Evolutionary conservation across 192 early-diverging fungal genomes (phyloP).

Genomic region (Chytriomyces confervae): DNA sequence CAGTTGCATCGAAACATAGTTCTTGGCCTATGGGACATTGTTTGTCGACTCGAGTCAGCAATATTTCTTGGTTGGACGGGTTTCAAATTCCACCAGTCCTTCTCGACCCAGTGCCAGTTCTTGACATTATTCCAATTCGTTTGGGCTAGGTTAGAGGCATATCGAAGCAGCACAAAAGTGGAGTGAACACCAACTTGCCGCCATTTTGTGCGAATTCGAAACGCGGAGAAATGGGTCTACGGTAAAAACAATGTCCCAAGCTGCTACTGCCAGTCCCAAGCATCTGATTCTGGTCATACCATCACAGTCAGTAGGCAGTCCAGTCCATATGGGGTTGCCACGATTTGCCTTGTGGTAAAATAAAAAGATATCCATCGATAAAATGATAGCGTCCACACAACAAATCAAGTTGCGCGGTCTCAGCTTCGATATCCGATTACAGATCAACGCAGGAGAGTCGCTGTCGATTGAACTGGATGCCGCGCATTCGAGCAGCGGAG

Average conservation of each 20-base stretch:
- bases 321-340: too few relatives aligned
- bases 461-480: neutral
- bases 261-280: too few relatives aligned
- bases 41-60: neutral
- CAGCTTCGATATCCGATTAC: neutral
- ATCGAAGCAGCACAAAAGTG: too few relatives aligned
- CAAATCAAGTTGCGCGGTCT: constrained; percentile 1
- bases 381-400: neutral
- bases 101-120: constrained; percentile 83
- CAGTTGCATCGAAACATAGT: constrained; percentile 76
- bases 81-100: constrained; percentile 68
- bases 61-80: neutral
- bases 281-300: too few relatives aligned
- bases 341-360: too few relatives aligned
- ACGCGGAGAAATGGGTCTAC: too few relatives aligned
- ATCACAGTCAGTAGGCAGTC: too few relatives aligned
- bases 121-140: constrained; percentile 59
- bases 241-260: too few relatives aligned
- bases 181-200: too few relatives aligned
- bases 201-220: too few relatives aligned
- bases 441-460: constrained; percentile 1
- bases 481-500: neutral
- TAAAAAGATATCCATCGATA: neutral
- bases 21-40: constrained; percentile 80
- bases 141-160: too few relatives aligned